Conservation (phyloP, 2,329 filamentous ascomycete species). For the Claviceps cyperi region DNA sequence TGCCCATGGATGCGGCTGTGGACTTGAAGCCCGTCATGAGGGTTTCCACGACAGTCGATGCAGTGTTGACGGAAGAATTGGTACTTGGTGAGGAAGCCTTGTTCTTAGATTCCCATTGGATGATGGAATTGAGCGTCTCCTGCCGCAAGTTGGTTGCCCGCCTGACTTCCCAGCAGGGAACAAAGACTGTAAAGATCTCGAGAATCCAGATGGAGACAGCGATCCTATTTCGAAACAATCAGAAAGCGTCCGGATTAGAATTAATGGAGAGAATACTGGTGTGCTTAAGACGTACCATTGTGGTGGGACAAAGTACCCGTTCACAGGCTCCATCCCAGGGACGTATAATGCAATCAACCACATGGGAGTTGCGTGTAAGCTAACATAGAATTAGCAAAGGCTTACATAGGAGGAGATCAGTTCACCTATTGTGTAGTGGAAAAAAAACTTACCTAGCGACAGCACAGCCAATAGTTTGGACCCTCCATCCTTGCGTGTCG, state of each 20-base stretch:
- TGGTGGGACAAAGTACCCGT: slow-evolving; percentile 35
- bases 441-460: slow-evolving; percentile 23
- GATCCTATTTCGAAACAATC: slow-evolving; percentile 12
- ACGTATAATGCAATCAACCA: slow-evolving; percentile 44
- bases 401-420: too few relatives aligned
- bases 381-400: slow-evolving; percentile 10
- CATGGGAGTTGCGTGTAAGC: slow-evolving; percentile 47
- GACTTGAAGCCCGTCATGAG: slow-evolving; percentile 18
- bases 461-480: slow-evolving; percentile 41
- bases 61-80: slow-evolving; percentile 10
- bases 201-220: slow-evolving; percentile 43
- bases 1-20: slow-evolving; percentile 1
- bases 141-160: slow-evolving; percentile 24
- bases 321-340: slow-evolving; percentile 24
- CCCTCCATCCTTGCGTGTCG: slow-evolving; percentile 50
- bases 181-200: slow-evolving; percentile 46
- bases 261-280: slow-evolving; percentile 29
- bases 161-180: slow-evolving; percentile 46
- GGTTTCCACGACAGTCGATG: slow-evolving; percentile 14
- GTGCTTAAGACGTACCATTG: slow-evolving; percentile 34
- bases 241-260: background rate
- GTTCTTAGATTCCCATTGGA: slow-evolving; percentile 27
- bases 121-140: slow-evolving; percentile 29
- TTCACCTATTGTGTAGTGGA: background rate
- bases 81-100: slow-evolving; percentile 10